These are phyloP conservation scores for Myriosclerotinia curreyana DNA, from an alignment of 2,329 filamentous ascomycete genomes.

Conservation along the genomic window DNA sequence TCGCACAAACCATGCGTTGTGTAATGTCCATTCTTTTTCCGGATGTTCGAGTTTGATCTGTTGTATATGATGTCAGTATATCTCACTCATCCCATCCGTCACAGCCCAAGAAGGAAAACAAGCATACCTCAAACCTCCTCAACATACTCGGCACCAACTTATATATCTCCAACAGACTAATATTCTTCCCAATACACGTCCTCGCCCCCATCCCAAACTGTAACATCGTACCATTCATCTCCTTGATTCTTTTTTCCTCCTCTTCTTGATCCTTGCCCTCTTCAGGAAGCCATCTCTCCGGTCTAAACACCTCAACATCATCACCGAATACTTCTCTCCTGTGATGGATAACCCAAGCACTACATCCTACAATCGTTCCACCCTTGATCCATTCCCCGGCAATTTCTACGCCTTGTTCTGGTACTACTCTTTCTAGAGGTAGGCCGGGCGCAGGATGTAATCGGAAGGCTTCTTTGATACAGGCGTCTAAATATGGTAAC, in stretches of 20 bases:
- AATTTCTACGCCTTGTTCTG: slow-evolving; percentile 60
- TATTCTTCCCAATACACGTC: slow-evolving; percentile 69
- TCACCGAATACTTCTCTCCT: slow-evolving; percentile 64
- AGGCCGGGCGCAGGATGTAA: slow-evolving; percentile 72
- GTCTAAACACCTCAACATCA: slow-evolving; percentile 63
- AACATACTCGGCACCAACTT: slow-evolving; percentile 60
- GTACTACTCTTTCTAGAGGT: slow-evolving; percentile 70
- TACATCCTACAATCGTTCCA: slow-evolving; percentile 72
- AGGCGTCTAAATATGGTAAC: slow-evolving; percentile 73
- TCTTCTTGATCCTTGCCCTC: slow-evolving; percentile 40
- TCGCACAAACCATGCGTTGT: slow-evolving; percentile 63
- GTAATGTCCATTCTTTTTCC: slow-evolving; percentile 54
- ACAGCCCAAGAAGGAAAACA: background rate
- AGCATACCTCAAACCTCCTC: slow-evolving; percentile 58
- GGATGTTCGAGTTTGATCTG: slow-evolving; percentile 57
- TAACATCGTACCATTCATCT: slow-evolving; percentile 69
- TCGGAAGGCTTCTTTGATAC: slow-evolving; percentile 74
- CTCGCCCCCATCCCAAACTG: slow-evolving; percentile 70
- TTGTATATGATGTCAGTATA: background rate
- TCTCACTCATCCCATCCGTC: background rate
- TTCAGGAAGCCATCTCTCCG: slow-evolving; percentile 61
- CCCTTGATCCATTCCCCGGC: slow-evolving; percentile 60
- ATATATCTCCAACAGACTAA: slow-evolving; percentile 60
- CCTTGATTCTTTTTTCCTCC: slow-evolving; percentile 55
- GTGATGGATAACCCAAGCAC: slow-evolving; percentile 71